Base-by-base conservation (phyloP, 768 basidiomycete species). In the Daedaleopsis nitida region DNA sequence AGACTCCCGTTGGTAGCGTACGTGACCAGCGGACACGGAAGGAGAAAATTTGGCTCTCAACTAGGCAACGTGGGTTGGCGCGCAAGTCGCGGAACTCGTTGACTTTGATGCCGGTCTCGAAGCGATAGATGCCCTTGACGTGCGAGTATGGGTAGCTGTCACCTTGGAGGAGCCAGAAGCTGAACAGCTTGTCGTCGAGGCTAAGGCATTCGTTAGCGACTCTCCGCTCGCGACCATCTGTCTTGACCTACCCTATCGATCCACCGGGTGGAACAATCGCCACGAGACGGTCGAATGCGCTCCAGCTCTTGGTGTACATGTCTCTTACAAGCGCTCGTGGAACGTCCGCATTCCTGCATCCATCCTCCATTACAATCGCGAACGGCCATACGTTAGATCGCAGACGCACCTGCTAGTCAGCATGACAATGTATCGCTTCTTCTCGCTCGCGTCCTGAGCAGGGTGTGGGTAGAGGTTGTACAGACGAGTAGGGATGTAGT, bases 291-390 rank as follows among this genome's bases (percentile, higher is more conserved):
- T 94, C 92, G 67, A 95, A 94, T 1, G 92, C 92, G 70, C 90
- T 92, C 92, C 93, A 94, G 65, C 89, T 92, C 74, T 94, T 94
- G 24, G 91, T 93, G 70, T 94, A 94, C 89, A 92, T 90, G 66
- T 94, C 92, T 58, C 92, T 85, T 49, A 93, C 92, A 19, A 92
- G 80, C 1, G 91, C 89, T 52, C 92, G 84, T 12, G 92, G 89
- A 24, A 92, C 87, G 70, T 93, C 92, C 16, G 90, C 91, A 71
- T 94, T 94, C 72, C 91, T 88, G 66, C 39, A 17, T 17, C n/a
- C 19, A 27, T 35, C 39, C 13, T 19, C 37, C 48, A 52, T 32
- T 51, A 56, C 45, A 0, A 49, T 8, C 27, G n/a, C 17, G 8
- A 35, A 45, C 39, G 19, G 17, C 17, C n/a, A 12, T 13, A 7